phyloP scores from a whole-genome alignment of 345 rosid species.

The Lagerstroemia speciosa region DNA sequence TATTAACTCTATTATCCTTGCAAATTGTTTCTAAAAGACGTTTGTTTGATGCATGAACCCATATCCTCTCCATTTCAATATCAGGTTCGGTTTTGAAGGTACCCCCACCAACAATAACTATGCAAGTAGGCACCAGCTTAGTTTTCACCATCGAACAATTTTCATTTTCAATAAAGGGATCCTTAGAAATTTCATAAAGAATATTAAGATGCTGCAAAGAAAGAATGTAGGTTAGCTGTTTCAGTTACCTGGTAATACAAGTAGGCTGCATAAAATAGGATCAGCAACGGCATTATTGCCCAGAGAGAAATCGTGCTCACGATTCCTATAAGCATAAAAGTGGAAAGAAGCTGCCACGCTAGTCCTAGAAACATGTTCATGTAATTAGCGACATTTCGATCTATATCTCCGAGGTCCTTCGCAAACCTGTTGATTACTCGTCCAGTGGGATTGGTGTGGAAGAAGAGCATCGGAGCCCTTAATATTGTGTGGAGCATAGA shows the following conservation, averaged over 20 bases:
- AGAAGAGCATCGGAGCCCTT: constrained; percentile 91
- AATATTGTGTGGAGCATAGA: constrained; percentile 65
- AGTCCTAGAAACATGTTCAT: constrained; percentile 70
- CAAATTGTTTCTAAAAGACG: not conserved
- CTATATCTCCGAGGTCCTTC: constrained; percentile 86
- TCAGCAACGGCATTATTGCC: constrained; percentile 87
- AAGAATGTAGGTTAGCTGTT: not conserved
- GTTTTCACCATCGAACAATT: not conserved
- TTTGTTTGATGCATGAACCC: not conserved
- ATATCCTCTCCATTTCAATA: not conserved
- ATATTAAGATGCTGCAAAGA: constrained; percentile 1
- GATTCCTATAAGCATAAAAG: constrained; percentile 74
- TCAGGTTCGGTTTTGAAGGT: not conserved
- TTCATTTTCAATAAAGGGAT: not conserved
- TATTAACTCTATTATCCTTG: not conserved
- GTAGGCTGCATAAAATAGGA: constrained; percentile 80
- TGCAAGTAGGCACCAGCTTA: not conserved
- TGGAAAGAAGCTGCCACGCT: constrained; percentile 81
- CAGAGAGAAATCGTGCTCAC: constrained; percentile 89
- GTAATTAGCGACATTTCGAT: constrained; percentile 59
- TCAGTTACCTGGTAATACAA: constrained; percentile 79
- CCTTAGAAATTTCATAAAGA: not conserved
- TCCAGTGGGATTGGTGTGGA: constrained; percentile 89
- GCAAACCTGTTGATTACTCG: constrained; percentile 90
- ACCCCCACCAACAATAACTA: not conserved